phyloP scores from a whole-genome alignment of 208 protist genomes.

The Wallacemonas sp. region DNA sequence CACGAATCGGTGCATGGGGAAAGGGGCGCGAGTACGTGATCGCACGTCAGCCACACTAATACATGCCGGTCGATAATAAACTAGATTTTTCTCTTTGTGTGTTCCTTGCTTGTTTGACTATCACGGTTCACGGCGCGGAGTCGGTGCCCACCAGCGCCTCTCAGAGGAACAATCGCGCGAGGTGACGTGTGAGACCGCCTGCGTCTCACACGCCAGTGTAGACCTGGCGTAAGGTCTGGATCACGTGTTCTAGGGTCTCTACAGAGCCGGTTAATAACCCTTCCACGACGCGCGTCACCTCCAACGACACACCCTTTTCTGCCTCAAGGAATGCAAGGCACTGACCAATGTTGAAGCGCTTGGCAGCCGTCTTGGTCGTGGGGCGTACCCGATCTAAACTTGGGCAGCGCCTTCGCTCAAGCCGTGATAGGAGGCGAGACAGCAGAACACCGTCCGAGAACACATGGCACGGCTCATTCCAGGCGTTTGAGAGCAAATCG shows the following conservation, averaged over 20 bases:
- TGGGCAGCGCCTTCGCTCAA: constrained; percentile 64
- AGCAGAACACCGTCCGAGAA: constrained; percentile 83
- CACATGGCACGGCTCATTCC: constrained; percentile 25
- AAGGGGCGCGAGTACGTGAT: no score
- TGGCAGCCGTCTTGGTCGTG: constrained; percentile 42
- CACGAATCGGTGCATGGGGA: no score
- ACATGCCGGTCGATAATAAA: no score
- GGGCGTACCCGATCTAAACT: constrained; percentile 62
- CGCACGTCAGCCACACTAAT: no score
- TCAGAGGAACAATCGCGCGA: no score
- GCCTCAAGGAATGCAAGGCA: constrained; percentile 63
- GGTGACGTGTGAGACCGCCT: no score
- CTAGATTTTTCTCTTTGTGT: no score
- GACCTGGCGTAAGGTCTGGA: constrained; percentile 24
- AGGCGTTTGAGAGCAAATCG: not conserved
- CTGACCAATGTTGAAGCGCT: constrained; percentile 72
- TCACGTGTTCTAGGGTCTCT: constrained; percentile 38
- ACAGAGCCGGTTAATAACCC: constrained; percentile 38
- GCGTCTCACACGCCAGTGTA: constrained; percentile 10
- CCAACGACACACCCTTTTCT: constrained; percentile 31
- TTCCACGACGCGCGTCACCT: constrained; percentile 51
- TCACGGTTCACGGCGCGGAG: no score
- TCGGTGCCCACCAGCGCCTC: no score
- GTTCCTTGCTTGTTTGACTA: no score
- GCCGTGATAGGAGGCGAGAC: constrained; percentile 45